These are phyloP conservation scores for Gossypium gossypioides DNA, from an alignment of 441 rosid genomes.

Conservation along the genomic window DNA sequence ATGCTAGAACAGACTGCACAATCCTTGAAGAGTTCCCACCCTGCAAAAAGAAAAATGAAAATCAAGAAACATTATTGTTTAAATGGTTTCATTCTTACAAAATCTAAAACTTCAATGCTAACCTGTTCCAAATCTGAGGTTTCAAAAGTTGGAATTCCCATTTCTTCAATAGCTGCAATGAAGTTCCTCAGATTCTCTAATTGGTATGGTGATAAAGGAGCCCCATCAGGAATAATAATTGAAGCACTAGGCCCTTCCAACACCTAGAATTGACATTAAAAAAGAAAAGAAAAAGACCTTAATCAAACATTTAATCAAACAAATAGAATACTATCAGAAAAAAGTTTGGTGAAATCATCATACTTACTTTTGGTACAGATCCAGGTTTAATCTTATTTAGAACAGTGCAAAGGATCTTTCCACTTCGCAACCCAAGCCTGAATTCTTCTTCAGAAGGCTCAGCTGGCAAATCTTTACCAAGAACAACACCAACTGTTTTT, in stretches of 20 bases:
- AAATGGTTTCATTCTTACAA: not conserved
- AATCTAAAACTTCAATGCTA: not conserved
- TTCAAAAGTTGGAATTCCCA: slow-evolving; percentile 62
- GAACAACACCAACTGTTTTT: slow-evolving; percentile 40
- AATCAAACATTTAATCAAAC: not conserved
- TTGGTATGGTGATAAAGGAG: slow-evolving; percentile 55
- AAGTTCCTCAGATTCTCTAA: slow-evolving; percentile 62
- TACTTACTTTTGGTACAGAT: slow-evolving; percentile 49
- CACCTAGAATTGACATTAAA: slow-evolving; percentile 30
- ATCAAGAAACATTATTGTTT: not conserved
- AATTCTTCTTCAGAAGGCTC: slow-evolving; percentile 66
- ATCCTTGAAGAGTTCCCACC: slow-evolving; percentile 56
- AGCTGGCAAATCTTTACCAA: slow-evolving; percentile 55
- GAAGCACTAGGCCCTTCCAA: slow-evolving; percentile 51
- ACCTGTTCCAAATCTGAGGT: slow-evolving; percentile 67
- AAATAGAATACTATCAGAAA: not conserved
- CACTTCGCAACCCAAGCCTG: slow-evolving; percentile 59
- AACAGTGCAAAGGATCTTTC: slow-evolving; percentile 52
- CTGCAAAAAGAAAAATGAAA: slow-evolving; percentile 21
- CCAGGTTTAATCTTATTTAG: slow-evolving; percentile 61
- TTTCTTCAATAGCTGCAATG: slow-evolving; percentile 41
- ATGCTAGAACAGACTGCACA: slow-evolving; percentile 53
- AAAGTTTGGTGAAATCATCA: not conserved
- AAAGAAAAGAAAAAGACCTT: not conserved
- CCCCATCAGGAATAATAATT: slow-evolving; percentile 44